Base-by-base conservation (phyloP, 768 basidiomycete species). In the Russula emetica region DNA sequence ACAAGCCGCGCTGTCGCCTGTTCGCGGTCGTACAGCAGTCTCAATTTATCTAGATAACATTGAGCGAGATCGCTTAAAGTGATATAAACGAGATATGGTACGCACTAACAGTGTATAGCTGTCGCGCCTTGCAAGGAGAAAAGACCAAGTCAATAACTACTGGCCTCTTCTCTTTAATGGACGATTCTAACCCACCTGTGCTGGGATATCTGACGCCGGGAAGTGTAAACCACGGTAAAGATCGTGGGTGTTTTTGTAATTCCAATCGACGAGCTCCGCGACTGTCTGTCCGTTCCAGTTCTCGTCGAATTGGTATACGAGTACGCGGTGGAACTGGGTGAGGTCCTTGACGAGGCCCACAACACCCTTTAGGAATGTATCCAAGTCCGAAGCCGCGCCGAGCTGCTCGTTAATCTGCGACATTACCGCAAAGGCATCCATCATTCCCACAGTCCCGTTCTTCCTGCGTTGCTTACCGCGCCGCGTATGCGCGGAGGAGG, bases 1-100 rank as follows among this genome's bases (percentile, higher is more conserved):
- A 92, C 84, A 51, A 94, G 78, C 2, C 90, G 79, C 5, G 90
- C 90, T 0, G 90, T 90, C 1, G 81, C 78, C 70, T 87, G 87
- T 10, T 80, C 80, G 22, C 89, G 80, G 71, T 92, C 83, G 70
- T 92, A 94, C 26, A 92, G 74, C 32, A 90, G 70, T 9, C 90
- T 83, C 26, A 91, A 89, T 70, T 88, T 92, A 75, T 92, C 85
- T 86, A 47, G 9, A 2, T 16, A 40, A 28, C 2, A 20, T 30
- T 44, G 55, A 55, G 38, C 55, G 26, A 42, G 40, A 13, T 22
- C 22, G 52, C 20, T 10, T 6, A n/a, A 45, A 18, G 8, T n/a
- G n/a, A 45, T 20, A 22, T 45, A 4, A 22, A 1, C 44, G 8
- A 45, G 44, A 45, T n/a, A 45, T 9, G n/a, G 44, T 8, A 45